These are phyloP conservation scores for Ceriops decandra DNA, from an alignment of 345 rosid species.

Conservation along the genomic window DNA sequence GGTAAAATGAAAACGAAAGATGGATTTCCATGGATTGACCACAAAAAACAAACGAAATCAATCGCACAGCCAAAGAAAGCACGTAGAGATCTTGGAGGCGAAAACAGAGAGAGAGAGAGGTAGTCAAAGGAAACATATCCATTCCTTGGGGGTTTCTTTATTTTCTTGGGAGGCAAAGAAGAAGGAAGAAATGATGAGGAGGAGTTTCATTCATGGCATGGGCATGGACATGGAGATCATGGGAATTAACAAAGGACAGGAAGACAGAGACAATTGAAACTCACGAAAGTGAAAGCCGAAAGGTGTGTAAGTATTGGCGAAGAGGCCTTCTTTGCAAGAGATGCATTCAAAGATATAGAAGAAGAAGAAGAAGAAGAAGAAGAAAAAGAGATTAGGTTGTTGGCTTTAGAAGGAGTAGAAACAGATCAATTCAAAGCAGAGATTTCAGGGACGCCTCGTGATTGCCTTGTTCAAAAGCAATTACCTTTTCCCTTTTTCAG, in stretches of 20 bases:
- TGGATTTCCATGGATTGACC: constrained; percentile 53
- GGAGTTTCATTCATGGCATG: too few species aligned
- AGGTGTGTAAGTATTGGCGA: neutral
- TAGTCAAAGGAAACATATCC: constrained; percentile 13
- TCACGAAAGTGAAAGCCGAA: neutral
- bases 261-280: neutral
- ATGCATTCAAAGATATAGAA: constrained; percentile 18
- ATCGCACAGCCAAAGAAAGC: constrained; percentile 21
- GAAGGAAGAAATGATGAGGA: neutral
- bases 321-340: neutral
- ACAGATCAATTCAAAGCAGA: constrained; percentile 58
- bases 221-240: too few species aligned
- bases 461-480: constrained; percentile 56
- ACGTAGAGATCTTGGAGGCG: neutral
- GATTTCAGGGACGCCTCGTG: constrained; percentile 85
- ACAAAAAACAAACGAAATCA: neutral
- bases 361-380: constrained; percentile 17
- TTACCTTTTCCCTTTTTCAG: neutral
- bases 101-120: neutral
- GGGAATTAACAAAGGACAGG: too few species aligned
- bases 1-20: constrained; percentile 24
- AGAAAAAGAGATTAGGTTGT: constrained; percentile 38
- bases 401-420: constrained; percentile 27
- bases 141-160: neutral
- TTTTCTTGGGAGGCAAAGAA: neutral